Conservation (phyloP, 1,284 basidiomycete genomes). For the Ustilago esculenta region DNA sequence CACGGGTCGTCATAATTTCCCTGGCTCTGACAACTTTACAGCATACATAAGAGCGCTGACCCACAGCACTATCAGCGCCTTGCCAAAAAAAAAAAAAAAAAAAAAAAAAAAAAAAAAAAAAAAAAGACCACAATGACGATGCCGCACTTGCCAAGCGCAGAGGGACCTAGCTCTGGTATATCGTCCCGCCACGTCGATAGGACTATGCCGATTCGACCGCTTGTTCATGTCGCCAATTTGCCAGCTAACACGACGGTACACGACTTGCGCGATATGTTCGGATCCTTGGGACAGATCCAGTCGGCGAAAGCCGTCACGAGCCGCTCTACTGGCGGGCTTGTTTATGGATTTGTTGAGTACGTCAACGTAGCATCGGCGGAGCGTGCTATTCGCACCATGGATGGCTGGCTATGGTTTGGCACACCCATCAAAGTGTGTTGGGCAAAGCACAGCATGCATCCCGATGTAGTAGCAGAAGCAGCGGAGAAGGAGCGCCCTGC, state of each 20-base stretch:
- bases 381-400: slow-evolving; percentile 93
- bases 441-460: slow-evolving; percentile 53
- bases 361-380: slow-evolving; percentile 93
- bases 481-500: neutral
- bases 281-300: slow-evolving; percentile 91
- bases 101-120: too few species aligned
- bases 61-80: too few species aligned
- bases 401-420: slow-evolving; percentile 97
- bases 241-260: slow-evolving; percentile 80
- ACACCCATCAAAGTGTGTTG: slow-evolving; percentile 70
- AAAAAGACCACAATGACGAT: slow-evolving; percentile 19
- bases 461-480: slow-evolving; percentile 13
- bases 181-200: slow-evolving; percentile 14
- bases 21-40: too few species aligned
- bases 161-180: slow-evolving; percentile 2
- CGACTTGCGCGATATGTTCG: slow-evolving; percentile 92
- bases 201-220: slow-evolving; percentile 20
- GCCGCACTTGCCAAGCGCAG: slow-evolving; percentile 3
- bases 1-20: too few species aligned
- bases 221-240: slow-evolving; percentile 71
- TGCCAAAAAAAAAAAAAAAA: too few species aligned
- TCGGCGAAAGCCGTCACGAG: slow-evolving; percentile 96
- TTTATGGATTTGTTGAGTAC: slow-evolving; percentile 98
- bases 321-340: slow-evolving; percentile 82
- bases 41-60: too few species aligned